Evolutionary conservation across 1,284 basidiomycete species (phyloP).

Genomic region (Schizopora paradoxa): DNA sequence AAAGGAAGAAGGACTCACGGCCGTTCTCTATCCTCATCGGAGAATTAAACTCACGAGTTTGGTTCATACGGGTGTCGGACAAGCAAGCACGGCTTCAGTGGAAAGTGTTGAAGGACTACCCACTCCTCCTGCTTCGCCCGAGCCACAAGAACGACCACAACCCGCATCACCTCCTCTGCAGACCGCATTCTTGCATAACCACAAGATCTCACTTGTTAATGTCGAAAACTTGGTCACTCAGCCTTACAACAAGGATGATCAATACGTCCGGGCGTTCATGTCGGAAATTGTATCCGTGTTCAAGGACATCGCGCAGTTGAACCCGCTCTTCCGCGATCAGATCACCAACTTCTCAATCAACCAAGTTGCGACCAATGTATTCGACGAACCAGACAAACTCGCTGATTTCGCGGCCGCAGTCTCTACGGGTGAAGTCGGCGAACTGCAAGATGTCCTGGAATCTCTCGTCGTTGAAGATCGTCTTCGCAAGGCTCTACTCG

Average conservation of each 20-base stretch:
- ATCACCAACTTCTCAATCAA: conserved; percentile 96
- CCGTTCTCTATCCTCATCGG: conserved; percentile 93
- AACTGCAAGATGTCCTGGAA: conserved; percentile 93
- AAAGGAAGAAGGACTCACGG: conserved; percentile 85
- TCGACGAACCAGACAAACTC: conserved; percentile 97
- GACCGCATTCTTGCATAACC: conserved; percentile 88
- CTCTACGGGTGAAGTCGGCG: conserved; percentile 84
- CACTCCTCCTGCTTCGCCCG: conserved; percentile 42
- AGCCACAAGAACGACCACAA: conserved; percentile 32
- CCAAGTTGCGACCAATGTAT: conserved; percentile 94
- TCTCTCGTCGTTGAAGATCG: conserved; percentile 84
- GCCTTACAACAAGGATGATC: conserved; percentile 89
- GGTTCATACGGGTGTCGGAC: conserved; percentile 55
- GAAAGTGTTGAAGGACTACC: conserved; percentile 43
- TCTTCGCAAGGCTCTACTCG: conserved; percentile 84
- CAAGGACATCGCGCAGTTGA: conserved; percentile 97
- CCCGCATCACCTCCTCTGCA: conserved; percentile 54
- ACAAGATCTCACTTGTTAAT: conserved; percentile 86
- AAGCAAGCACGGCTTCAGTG: conserved; percentile 36
- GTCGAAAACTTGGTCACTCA: conserved; percentile 81
- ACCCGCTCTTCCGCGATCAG: conserved; percentile 97
- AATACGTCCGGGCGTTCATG: conserved; percentile 94
- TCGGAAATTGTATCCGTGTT: conserved; percentile 96
- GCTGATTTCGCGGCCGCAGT: conserved; percentile 98
- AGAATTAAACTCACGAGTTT: conserved; percentile 89